Evolutionary conservation across 2,329 filamentous ascomycete species (phyloP), one percentile per base, ranked within the genome.

Genomic region (Microdochium bolleyi): DNA sequence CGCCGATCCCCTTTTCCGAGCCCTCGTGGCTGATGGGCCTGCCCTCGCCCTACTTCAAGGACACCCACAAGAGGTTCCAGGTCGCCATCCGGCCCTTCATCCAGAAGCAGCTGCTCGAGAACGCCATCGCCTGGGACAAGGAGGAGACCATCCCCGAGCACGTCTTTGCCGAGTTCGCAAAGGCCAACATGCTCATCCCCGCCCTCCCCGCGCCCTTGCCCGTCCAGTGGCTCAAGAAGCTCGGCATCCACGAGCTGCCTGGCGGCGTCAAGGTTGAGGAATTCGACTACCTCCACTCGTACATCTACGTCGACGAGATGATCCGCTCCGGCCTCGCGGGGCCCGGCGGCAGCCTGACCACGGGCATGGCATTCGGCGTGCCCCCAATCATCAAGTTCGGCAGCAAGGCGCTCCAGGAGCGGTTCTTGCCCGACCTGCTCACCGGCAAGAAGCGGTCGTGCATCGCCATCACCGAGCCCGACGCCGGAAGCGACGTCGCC

Each of bases 391-490:
- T 88, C 61, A 87, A 88, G 62, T 90, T 84, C 62, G 87, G 83
- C 10, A 79, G 72, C 60, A 66, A 70, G 52, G 65, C 79, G 58
- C 69, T 90, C 24, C 83, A 89, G 66, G 80, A 85, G 57, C 73
- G 76, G 10, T 84, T 86, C 57, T 70, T 91, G 8, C 86, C 87
- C 0, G 84, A 87, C 50, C 72, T 90, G 1, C 71, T 91, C 13
- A 78, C 76, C 0, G 84, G 85, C 7, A 77, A 76, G 62, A 88
- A 84, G 68, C 74, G 87, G 44, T 75, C 76, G 14, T 91, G 87
- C 61, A 89, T 92, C 58, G 88, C 87, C 10, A 89, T 92, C 60
- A 92, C 88, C 0, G 88, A 92, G 64, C 88, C 88, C 0, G 82
- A 82, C 51, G 86, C 86, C 0, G 87, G 88, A 0, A 84, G 79